Conservation (phyloP, 2,329 filamentous ascomycete genomes). For the Shiraia bambusicola region DNA sequence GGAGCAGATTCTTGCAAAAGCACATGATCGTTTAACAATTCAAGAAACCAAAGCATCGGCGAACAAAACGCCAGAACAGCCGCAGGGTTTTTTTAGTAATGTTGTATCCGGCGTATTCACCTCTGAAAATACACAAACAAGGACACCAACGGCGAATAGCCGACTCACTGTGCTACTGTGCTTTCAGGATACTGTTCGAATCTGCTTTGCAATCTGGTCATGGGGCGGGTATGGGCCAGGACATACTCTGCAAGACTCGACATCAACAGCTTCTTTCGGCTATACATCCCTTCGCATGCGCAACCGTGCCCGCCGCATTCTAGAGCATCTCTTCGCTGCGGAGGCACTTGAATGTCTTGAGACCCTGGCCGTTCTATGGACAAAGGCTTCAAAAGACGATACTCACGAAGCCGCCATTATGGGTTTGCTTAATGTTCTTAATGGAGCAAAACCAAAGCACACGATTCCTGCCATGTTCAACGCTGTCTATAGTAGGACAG, state of each 20-base stretch:
- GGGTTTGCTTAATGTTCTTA: slow-evolving; percentile 84
- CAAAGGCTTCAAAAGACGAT: slow-evolving; percentile 51
- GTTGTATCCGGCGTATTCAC: slow-evolving; percentile 92
- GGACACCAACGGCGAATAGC: slow-evolving; percentile 86
- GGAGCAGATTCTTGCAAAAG: slow-evolving; percentile 84
- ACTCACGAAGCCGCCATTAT: slow-evolving; percentile 68
- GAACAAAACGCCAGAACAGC: slow-evolving; percentile 77
- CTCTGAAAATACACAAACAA: slow-evolving; percentile 72
- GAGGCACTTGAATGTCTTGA: slow-evolving; percentile 93
- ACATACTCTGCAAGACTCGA: slow-evolving; percentile 59
- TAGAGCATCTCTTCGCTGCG: slow-evolving; percentile 90
- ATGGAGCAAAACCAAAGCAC: slow-evolving; percentile 86
- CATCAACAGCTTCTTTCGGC: slow-evolving; percentile 77
- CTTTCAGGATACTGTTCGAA: slow-evolving; percentile 91
- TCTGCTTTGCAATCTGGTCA: slow-evolving; percentile 92
- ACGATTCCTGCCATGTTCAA: slow-evolving; percentile 94
- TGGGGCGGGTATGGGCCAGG: slow-evolving; percentile 74
- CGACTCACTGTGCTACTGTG: slow-evolving; percentile 91
- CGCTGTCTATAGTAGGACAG: slow-evolving; percentile 91
- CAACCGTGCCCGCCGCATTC: slow-evolving; percentile 79
- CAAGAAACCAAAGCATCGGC: slow-evolving; percentile 72
- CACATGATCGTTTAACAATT: slow-evolving; percentile 76
- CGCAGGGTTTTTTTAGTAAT: slow-evolving; percentile 87
- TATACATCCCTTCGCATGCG: slow-evolving; percentile 91
- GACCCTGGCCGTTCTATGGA: slow-evolving; percentile 85